A percentile compares a stretch with the other conserved stretches of the same genome.
Conservation (phyloP, 2,329 filamentous ascomycete species). For the Triangularia verruculosa region DNA sequence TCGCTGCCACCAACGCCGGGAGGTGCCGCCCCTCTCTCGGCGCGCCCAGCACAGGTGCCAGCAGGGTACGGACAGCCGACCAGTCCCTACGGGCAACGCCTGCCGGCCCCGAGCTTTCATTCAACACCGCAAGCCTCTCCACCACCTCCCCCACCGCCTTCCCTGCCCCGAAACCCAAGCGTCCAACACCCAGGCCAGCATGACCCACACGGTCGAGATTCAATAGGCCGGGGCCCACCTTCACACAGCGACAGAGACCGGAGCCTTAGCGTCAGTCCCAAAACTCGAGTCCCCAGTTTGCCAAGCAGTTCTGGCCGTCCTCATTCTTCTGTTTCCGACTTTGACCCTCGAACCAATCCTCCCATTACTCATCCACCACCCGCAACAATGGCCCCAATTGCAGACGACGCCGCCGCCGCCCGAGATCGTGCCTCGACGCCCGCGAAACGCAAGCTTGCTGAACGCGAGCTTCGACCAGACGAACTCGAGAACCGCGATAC, state of each 20-base stretch:
- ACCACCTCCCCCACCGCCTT: constrained; percentile 35
- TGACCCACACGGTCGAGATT: constrained; percentile 38
- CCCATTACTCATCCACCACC: constrained; percentile 14
- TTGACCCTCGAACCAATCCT: constrained; percentile 24
- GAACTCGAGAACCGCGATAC: constrained; percentile 50
- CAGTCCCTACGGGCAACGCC: constrained; percentile 59
- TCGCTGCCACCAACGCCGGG: constrained; percentile 55
- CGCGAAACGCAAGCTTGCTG: constrained; percentile 49
- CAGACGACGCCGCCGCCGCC: constrained; percentile 33
- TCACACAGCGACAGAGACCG: constrained; percentile 63
- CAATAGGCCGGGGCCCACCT: constrained; percentile 41
- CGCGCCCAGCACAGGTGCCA: constrained; percentile 21
- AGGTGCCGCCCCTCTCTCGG: constrained; percentile 47
- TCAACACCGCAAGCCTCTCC: constrained; percentile 36
- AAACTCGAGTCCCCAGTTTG: constrained; percentile 60
- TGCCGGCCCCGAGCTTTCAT: constrained; percentile 36
- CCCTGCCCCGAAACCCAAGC: constrained; percentile 42
- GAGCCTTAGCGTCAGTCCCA: constrained; percentile 75
- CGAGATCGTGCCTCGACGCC: constrained; percentile 38
- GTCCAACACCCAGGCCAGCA: constrained; percentile 40
- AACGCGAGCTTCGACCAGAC: constrained; percentile 46
- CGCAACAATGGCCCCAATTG: constrained; percentile 19
- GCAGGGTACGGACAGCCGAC: constrained; percentile 47
- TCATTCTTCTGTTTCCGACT: constrained; percentile 27
- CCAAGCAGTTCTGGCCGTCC: constrained; percentile 42